These are phyloP conservation scores for Penicillium riverlandense DNA, from an alignment of 495 filamentous ascomycete genomes.

Conservation along the genomic window DNA sequence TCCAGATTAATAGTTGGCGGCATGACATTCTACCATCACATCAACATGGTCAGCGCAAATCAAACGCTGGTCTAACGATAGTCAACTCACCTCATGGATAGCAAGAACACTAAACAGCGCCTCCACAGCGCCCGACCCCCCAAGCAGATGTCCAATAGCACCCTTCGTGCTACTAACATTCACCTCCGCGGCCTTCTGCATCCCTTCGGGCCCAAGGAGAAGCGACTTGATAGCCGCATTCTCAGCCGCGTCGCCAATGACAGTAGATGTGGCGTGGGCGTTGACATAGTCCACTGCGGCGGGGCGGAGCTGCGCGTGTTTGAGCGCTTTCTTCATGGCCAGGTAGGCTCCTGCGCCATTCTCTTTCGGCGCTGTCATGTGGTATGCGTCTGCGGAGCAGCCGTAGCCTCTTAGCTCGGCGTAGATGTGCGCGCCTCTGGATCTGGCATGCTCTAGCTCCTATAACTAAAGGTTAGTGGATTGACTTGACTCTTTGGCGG, in stretches of 20 bases:
- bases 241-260: slow-evolving; percentile 81
- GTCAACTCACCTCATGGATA: slow-evolving; percentile 58
- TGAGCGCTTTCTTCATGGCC: slow-evolving; percentile 80
- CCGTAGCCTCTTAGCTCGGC: slow-evolving; percentile 89
- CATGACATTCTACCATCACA: slow-evolving; percentile 53
- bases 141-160: slow-evolving; percentile 84
- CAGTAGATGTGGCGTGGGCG: slow-evolving; percentile 86
- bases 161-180: slow-evolving; percentile 93
- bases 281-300: slow-evolving; percentile 82
- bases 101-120: slow-evolving; percentile 77
- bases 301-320: slow-evolving; percentile 63
- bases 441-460: slow-evolving; percentile 81
- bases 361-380: slow-evolving; percentile 82
- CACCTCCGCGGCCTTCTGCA: slow-evolving; percentile 52
- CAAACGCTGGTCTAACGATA: no score
- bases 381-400: slow-evolving; percentile 77
- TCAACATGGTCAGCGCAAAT: no score
- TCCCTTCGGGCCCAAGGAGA: slow-evolving; percentile 66
- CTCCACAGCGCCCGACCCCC: slow-evolving; percentile 84
- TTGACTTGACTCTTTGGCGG: no score
- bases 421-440: slow-evolving; percentile 73
- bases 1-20: slow-evolving; percentile 86
- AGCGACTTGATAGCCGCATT: slow-evolving; percentile 73
- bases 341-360: slow-evolving; percentile 73
- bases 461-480: slow-evolving; percentile 13